Evolutionary conservation across 192 early-diverging fungal genomes (phyloP), one percentile per base, ranked within the genome.

Genomic region (Entophlyctis helioformis): DNA sequence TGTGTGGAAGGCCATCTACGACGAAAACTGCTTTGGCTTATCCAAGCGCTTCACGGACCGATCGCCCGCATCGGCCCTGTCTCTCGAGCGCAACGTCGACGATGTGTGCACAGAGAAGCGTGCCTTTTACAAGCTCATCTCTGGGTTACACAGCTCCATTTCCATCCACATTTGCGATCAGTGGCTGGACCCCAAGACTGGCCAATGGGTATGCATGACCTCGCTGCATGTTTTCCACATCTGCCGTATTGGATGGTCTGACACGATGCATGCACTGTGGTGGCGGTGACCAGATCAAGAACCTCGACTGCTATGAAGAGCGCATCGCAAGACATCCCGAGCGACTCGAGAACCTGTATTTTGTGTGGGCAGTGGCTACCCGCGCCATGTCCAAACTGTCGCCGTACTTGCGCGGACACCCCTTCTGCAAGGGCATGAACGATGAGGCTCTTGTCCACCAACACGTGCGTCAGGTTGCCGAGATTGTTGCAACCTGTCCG

Each of bases 81-180:
- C 36, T 25, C 16, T 36, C 16, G 13, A 7, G 29, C 29, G 4
- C 11, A n/a, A n/a, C n/a, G n/a, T n/a, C n/a, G n/a, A n/a, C n/a
- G n/a, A n/a, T n/a, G n/a, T n/a, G n/a, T n/a, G n/a, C n/a, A n/a
- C n/a, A n/a, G n/a, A n/a, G n/a, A n/a, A n/a, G 29, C 29, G 29
- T 11, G 29, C 6, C 29, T 31, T 4, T 31, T 43, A 1, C 42
- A 9, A 28, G 13, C 20, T 22, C 27, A 29, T 24, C 24, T 20
- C 60, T 48, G 85, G 96, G 8, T 72, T 99, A 23, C 96, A 99
- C 57, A 70, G 91, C 0, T 96, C 93, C 16, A 95, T 96, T 23
- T 98, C 95, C 0, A 87, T 89, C 7, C 93, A 99, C 62, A 94
- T 99, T 43, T 99, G 96, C 60, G 72, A 86, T 41, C 82, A 99